Base-by-base conservation (phyloP, 768 basidiomycete species). In the Chalciporus pseudorubinellus region DNA sequence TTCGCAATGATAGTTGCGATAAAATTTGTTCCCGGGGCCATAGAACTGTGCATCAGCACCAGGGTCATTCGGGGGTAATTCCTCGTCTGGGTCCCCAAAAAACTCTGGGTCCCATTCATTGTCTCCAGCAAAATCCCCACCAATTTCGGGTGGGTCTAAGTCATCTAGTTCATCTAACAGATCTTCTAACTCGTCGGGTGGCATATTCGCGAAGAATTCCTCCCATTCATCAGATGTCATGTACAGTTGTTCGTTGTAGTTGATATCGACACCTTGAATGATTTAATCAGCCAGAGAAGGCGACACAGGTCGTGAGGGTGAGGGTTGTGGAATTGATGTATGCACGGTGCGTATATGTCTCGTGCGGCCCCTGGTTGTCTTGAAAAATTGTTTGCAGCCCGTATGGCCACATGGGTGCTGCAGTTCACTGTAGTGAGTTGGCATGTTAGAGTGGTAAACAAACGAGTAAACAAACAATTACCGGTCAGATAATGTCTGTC, bases 11-110 rank as follows among this genome's bases (percentile, higher is more conserved):
- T 56, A 56, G 13, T 31, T 26, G 5, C 34, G 20, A 9, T 52
- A 56, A 8, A 49, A 33, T 20, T 26, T 47, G 29, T 48, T 20
- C 13, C 36, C 36, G 18, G 41, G 50, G 18, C 55, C 43, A 13
- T 28, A 45, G 36, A 42, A 56, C 12, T 24, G 11, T n/a, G 31
- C 14, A 12, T 53, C 29, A 13, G 34, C 44, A 34, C 18, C 28
- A 18, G 20, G 13, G 21, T n/a, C n/a, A 11, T n/a, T 29, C 28
- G 21, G 14, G 44, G n/a, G n/a, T 21, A 18, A 24, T 14, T 20
- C 39, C 22, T 39, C 10, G 22, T 47, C 13, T 9, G 46, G 46
- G 11, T 6, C 34, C 14, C 21, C 16, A 18, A 38, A 47, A 14
- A 38, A 33, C 24, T 47, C 46, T 31, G 20, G 14, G 12, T 47